Evolutionary conservation across 2,329 filamentous ascomycete species (phyloP).

Genomic region (Diaporthe sp.): DNA sequence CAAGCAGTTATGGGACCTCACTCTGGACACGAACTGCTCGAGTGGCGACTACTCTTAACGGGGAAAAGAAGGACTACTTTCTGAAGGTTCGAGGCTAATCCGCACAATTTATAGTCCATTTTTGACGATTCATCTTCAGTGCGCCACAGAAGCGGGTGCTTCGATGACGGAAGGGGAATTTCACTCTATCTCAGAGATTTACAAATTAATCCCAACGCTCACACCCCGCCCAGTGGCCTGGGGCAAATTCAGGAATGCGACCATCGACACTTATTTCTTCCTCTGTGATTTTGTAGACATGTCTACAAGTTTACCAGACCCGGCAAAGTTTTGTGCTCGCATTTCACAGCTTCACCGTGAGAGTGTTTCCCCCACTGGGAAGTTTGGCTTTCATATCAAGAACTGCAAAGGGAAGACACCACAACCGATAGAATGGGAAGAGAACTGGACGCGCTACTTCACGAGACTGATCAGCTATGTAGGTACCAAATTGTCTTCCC

Average conservation of each 20-base stretch:
- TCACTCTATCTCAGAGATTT: not conserved
- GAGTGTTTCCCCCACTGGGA: not conserved
- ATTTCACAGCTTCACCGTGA: constrained; percentile 2
- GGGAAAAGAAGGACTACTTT: not conserved
- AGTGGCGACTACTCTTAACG: not conserved
- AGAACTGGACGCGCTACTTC: not conserved
- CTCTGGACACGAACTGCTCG: not conserved
- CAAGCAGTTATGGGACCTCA: not conserved
- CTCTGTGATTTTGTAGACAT: not conserved
- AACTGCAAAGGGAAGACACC: constrained; percentile 18
- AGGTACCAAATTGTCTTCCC: not conserved
- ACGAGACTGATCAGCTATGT: not conserved
- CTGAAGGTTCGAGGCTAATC: not conserved
- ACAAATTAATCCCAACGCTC: not conserved
- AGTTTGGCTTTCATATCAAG: constrained; percentile 3
- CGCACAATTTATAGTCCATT: accelerated
- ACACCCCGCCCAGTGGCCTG: not conserved
- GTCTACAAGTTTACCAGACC: not conserved
- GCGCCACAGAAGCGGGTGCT: not conserved
- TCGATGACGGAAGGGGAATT: not conserved
- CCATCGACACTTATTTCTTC: not conserved
- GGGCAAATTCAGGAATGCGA: not conserved
- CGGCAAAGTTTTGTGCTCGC: not conserved
- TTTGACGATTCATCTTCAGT: not conserved
- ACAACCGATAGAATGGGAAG: not conserved